phyloP scores from a whole-genome alignment of 2,329 filamentous ascomycete species.

The Fusarium pseudocircinatum region DNA sequence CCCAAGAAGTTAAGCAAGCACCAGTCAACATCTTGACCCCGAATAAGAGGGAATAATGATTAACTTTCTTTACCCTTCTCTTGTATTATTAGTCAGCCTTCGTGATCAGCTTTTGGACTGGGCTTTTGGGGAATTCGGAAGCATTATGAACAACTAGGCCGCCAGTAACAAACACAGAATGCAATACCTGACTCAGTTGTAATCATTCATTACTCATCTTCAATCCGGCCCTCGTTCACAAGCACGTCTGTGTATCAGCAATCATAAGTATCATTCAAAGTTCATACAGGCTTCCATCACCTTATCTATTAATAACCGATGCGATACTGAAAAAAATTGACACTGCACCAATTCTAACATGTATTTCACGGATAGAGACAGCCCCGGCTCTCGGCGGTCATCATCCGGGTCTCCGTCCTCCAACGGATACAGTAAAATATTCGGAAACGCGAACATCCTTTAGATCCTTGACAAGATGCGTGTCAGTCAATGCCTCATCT shows the following conservation, averaged over 20 bases:
- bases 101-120: too few relatives aligned
- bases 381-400: constrained; percentile 6
- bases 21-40: too few relatives aligned
- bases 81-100: too few relatives aligned
- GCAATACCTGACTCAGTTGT: not conserved
- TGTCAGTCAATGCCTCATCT: constrained; percentile 26
- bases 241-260: too few relatives aligned
- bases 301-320: not conserved
- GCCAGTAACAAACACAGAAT: not conserved
- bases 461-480: constrained; percentile 15
- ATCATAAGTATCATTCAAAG: not conserved
- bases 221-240: not conserved
- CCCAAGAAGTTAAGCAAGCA: too few relatives aligned
- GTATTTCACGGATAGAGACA: not conserved
- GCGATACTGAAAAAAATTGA: not conserved
- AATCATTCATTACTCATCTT: not conserved
- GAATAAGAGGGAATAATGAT: too few relatives aligned
- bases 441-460: constrained; percentile 1
- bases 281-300: not conserved
- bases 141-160: too few relatives aligned
- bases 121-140: not conserved
- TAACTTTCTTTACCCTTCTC: too few relatives aligned
- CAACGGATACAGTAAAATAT: constrained; percentile 12
- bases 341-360: not conserved
- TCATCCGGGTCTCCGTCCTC: constrained; percentile 20